Base-by-base conservation (phyloP, 768 basidiomycete species). In the Dentipellis fragilis region DNA sequence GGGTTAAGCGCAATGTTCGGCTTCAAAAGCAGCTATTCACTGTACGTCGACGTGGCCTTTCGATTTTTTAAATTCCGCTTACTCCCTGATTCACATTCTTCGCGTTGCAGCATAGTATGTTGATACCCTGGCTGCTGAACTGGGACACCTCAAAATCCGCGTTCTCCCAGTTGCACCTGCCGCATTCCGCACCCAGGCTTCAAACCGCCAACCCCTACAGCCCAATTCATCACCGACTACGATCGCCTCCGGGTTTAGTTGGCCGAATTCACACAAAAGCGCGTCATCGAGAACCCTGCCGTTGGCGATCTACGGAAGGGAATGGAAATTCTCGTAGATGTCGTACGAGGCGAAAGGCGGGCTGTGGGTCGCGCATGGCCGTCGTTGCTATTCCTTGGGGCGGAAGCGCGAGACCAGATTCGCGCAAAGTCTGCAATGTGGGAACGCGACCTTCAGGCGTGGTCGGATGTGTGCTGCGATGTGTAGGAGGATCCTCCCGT, bases 21-120 rank as follows among this genome's bases (percentile, higher is more conserved):
- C 64, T 2, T 64, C 61, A 2, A 66, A 68, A 47, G 66, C 67
- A 2, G 66, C 64, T 7, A 45, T 64, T 42, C 61, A 62, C 49
- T 56, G 63, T 51, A 23, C 3, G 29, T 37, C 16, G 8, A 42
- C 10, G n/a, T n/a, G n/a, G n/a, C n/a, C n/a, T n/a, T n/a, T n/a
- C n/a, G n/a, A 17, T 29, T 29, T 29, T 29, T 6, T 6, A 29
- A 29, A 29, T 29, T 3, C 6, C 29, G 5, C 10, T 3, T 22
- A 14, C 55, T 14, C 22, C 29, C 14, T 10, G 42, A 10, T 29
- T 22, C 14, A 23, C n/a, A 10, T 14, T 35, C 21, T 22, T 51
- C 6, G 21, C 14, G 21, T n/a, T 17, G 29, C 29, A 3, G 19
- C 50, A 67, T 63, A 61, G 2, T 63, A 62, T 39, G 60, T 57